A percentile compares a stretch with the other conserved stretches of the same genome.
Evolutionary conservation across 2,329 filamentous ascomycete genomes (phyloP).

Genomic region (Sporothrix sp.): DNA sequence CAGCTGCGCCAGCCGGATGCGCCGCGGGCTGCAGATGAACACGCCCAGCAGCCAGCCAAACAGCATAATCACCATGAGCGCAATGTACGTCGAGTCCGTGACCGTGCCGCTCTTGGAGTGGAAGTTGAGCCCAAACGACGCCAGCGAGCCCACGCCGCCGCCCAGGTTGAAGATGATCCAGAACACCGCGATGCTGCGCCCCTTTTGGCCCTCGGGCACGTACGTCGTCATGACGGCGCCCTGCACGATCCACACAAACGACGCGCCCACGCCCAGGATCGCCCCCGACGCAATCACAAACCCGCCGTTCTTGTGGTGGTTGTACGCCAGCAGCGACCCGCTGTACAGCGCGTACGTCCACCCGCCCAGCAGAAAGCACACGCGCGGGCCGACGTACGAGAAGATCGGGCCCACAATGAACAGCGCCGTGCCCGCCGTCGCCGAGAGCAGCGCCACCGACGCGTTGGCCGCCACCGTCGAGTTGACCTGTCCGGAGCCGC

Average conservation of each 20-base stretch:
- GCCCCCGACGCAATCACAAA: constrained; percentile 70
- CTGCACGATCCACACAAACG: constrained; percentile 71
- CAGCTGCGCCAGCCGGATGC: constrained; percentile 29
- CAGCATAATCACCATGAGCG: constrained; percentile 38
- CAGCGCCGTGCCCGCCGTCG: constrained; percentile 32
- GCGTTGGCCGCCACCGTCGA: constrained; percentile 44
- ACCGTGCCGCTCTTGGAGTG: constrained; percentile 30
- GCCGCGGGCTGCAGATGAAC: constrained; percentile 36
- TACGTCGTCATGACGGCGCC: constrained; percentile 86
- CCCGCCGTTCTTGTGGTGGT: constrained; percentile 54
- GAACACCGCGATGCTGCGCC: constrained; percentile 29
- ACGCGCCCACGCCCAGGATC: constrained; percentile 66
- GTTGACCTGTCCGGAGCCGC: constrained; percentile 41
- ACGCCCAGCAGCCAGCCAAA: constrained; percentile 38
- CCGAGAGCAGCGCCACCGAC: constrained; percentile 42
- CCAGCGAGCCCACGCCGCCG: constrained; percentile 30
- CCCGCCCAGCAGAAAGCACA: constrained; percentile 62
- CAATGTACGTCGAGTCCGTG: constrained; percentile 40
- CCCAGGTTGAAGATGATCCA: constrained; percentile 7
- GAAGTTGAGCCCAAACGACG: constrained; percentile 26
- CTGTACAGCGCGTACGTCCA: constrained; percentile 69
- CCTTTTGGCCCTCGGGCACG: constrained; percentile 34
- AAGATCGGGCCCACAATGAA: constrained; percentile 47
- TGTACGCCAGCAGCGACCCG: constrained; percentile 59
- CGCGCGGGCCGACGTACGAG: constrained; percentile 62